These are phyloP conservation scores for Aspergillus clavatus DNA, from an alignment of 2,329 filamentous ascomycete genomes.

Conservation along the genomic window DNA sequence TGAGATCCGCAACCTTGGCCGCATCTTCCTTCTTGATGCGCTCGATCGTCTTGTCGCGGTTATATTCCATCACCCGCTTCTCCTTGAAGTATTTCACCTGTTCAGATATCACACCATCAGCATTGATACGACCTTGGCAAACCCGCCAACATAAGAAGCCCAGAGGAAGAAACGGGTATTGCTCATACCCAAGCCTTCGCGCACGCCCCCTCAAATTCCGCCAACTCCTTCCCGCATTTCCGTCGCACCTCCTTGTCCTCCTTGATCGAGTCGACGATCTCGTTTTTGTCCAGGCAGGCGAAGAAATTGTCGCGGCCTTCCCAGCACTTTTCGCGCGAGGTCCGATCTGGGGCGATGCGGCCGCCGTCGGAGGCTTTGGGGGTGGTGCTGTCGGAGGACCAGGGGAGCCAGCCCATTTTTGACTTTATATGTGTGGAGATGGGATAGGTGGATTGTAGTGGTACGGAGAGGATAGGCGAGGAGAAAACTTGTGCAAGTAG, in stretches of 20 bases:
- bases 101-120: slow-evolving; percentile 13
- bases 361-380: slow-evolving; percentile 51
- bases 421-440: slow-evolving; percentile 2
- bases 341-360: slow-evolving; percentile 76
- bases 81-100: slow-evolving; percentile 98
- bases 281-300: slow-evolving; percentile 73
- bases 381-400: slow-evolving; percentile 42
- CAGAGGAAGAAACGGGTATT: slow-evolving; percentile 38
- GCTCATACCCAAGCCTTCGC: slow-evolving; percentile 86
- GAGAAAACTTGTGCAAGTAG: not conserved
- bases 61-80: slow-evolving; percentile 84
- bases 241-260: slow-evolving; percentile 53
- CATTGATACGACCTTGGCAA: no score
- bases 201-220: slow-evolving; percentile 76
- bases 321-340: slow-evolving; percentile 81
- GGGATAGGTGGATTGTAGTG: not conserved
- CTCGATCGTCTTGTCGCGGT: slow-evolving; percentile 74
- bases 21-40: slow-evolving; percentile 71
- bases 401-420: slow-evolving; percentile 52
- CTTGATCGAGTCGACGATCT: slow-evolving; percentile 70
- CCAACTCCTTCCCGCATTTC: slow-evolving; percentile 57
- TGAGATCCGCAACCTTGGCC: slow-evolving; percentile 50
- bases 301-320: slow-evolving; percentile 85
- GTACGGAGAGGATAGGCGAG: no score
- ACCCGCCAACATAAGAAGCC: no score